Conservation (phyloP, 441 rosid genomes). For the Isatis lusitanica region DNA sequence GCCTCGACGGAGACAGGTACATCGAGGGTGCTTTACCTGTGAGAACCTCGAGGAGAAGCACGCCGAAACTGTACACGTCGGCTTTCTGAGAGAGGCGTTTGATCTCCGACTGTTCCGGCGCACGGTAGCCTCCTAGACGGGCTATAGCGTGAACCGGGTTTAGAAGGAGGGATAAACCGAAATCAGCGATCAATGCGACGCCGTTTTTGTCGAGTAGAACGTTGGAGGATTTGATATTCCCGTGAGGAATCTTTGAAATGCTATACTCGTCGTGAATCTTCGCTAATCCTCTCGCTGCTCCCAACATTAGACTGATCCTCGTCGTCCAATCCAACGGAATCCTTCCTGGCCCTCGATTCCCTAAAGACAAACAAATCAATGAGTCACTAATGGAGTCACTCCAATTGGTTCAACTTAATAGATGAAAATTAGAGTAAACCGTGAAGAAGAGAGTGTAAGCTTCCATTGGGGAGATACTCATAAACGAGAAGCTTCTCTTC, state of each 20-base stretch:
- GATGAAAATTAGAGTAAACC: conserved; percentile 41
- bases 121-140: conserved; percentile 82
- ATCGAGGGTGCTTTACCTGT: conserved; percentile 79
- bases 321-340: conserved; percentile 98
- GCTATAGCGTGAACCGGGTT: conserved; percentile 87
- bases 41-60: conserved; percentile 78
- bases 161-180: conserved; percentile 77
- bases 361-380: conserved; percentile 31
- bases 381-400: neutral
- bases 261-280: conserved; percentile 72
- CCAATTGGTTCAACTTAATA: too few relatives aligned
- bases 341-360: conserved; percentile 83
- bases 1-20: conserved; percentile 64
- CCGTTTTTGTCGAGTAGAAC: conserved; percentile 89
- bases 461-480: conserved; percentile 90
- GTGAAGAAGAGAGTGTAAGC: conserved; percentile 81
- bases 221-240: conserved; percentile 82
- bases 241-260: conserved; percentile 72
- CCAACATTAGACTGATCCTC: conserved; percentile 78
- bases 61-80: conserved; percentile 88
- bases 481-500: conserved; percentile 93
- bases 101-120: conserved; percentile 83
- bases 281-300: conserved; percentile 88
- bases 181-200: conserved; percentile 79
- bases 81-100: conserved; percentile 84